Evolutionary conservation across 1,284 basidiomycete genomes (phyloP), one percentile per base, ranked within the genome.

Genomic region (Hypsizygus ulmarius): DNA sequence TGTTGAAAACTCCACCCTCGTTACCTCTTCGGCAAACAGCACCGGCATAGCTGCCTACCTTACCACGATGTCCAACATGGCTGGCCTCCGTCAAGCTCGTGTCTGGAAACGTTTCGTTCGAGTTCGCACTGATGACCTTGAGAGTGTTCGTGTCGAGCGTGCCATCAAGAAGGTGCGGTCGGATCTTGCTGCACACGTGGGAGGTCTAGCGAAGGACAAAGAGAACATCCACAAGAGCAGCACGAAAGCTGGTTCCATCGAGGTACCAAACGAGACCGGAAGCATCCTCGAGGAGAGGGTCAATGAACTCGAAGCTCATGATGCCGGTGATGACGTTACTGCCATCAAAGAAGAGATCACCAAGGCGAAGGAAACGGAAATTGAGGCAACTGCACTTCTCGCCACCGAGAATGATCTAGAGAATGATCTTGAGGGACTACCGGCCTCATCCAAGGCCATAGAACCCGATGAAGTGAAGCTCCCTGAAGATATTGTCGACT

Each of bases 61-160:
- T 45, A 93, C 90, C 1, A 75, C 80, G 2, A 64, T 93, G 21
- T 81, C 90, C 44, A 90, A 90, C 58, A 77, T 83, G 43, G 66
- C 77, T 5, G 63, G 69, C 1, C 63, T 91, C 25, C 80, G 87
- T 36, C 74, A 79, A 49, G 72, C 81, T 35, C 79, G 86, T 43
- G 72, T 81, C 1, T 94, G 91, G 91, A 87, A 85, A 60, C 79
- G 87, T n/a, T 94, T 94, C 57, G 83, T 92, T 41, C 75, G 83
- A 34, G 89, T 93, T 14, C 79, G 90, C 52, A 84, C 82, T 3
- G 92, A 94, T 61, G 91, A 94, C 64, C 68, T 94, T 39, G 84
- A 93, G 70, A 92, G 89, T 60, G 84, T 87, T 3, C 81, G 90
- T 37, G 82, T 89, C 36, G 91, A 94, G 67, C 78, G 92, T 49